Conservation (phyloP, 805 yeast species). For the Starmerella apis region DNA sequence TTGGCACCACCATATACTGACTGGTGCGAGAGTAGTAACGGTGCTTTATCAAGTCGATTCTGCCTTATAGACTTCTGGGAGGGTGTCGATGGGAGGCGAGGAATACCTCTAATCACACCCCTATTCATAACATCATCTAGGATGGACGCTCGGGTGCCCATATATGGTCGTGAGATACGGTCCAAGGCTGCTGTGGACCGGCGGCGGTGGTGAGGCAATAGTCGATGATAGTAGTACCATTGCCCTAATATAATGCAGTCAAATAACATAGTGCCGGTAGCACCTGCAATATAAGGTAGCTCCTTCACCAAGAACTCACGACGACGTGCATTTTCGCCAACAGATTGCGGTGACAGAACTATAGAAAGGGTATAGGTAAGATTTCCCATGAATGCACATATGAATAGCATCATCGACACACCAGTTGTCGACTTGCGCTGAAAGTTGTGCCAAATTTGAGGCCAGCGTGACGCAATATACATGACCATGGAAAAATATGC, state of each 20-base stretch:
- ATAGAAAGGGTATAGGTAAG: constrained; percentile 67
- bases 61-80: neutral
- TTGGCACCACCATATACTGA: neutral
- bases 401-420: constrained; percentile 66
- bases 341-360: constrained; percentile 42
- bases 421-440: constrained; percentile 76
- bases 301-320: constrained; percentile 52
- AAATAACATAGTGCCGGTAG: constrained; percentile 73
- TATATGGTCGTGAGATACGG: constrained; percentile 18
- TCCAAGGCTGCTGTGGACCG: constrained; percentile 16
- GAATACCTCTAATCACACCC: neutral
- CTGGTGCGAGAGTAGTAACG: neutral
- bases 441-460: constrained; percentile 72
- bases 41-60: constrained; percentile 1
- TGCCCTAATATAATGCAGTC: constrained; percentile 44
- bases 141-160: constrained; percentile 12
- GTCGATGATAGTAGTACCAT: constrained; percentile 16
- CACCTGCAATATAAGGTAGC: constrained; percentile 72
- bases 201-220: constrained; percentile 6
- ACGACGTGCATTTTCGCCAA: constrained; percentile 33
- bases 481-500: constrained; percentile 76
- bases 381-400: constrained; percentile 71
- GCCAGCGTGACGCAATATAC: constrained; percentile 69
- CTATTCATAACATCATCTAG: neutral
- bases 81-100: neutral